Conservation (phyloP, 306 rosid genomes). For the Neltuma alba region DNA sequence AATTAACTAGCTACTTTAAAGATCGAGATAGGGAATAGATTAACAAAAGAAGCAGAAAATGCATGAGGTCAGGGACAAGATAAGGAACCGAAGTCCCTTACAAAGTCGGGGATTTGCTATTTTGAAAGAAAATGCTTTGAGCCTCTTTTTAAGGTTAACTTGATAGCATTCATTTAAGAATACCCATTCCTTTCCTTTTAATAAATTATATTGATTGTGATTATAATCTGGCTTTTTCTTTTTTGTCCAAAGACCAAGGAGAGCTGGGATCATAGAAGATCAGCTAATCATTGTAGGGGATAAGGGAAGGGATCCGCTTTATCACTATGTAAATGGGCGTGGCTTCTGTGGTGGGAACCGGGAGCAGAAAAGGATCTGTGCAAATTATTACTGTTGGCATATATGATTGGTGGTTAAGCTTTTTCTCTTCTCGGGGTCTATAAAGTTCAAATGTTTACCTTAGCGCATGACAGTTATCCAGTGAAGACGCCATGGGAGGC, state of each 20-base stretch:
- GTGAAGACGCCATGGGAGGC: slow-evolving; percentile 37
- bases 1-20: too few species aligned
- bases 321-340: slow-evolving; percentile 7
- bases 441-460: slow-evolving; percentile 19
- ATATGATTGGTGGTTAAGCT: neutral
- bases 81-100: too few species aligned
- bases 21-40: too few species aligned
- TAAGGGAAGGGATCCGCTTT: neutral
- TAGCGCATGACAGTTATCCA: neutral
- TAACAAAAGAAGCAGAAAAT: too few species aligned
- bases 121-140: too few species aligned
- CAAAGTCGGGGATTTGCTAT: too few species aligned
- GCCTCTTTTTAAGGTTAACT: too few species aligned
- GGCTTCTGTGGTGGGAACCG: slow-evolving; percentile 31
- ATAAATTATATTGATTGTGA: neutral
- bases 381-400: neutral
- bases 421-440: slow-evolving; percentile 13
- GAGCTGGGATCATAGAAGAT: slow-evolving; percentile 24
- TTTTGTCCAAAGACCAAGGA: neutral
- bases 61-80: too few species aligned
- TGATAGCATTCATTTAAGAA: neutral
- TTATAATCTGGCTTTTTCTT: neutral
- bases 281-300: slow-evolving; percentile 33
- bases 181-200: neutral
- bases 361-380: slow-evolving; percentile 29